Conservation (phyloP, 75 land plant genomes). For the Adiantum capillusveneris region DNA sequence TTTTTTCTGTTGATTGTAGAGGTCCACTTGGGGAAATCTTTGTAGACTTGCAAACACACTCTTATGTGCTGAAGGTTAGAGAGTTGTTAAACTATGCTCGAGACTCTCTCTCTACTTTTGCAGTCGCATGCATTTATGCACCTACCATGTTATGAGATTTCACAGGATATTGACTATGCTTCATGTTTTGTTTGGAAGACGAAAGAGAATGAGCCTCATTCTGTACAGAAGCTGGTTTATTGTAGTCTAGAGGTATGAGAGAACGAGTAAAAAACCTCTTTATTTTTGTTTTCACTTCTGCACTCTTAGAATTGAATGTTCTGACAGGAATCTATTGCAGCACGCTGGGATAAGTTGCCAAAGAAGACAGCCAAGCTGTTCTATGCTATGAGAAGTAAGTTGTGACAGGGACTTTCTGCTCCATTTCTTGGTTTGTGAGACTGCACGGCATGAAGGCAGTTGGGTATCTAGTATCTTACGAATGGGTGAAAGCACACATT, state of each 20-base stretch:
- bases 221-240: conserved; percentile 37
- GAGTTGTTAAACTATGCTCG: no score
- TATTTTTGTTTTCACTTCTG: background rate
- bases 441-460: no score
- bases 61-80: conserved; percentile 47
- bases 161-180: no score
- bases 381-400: conserved; percentile 81
- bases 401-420: background rate
- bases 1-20: conserved; percentile 85
- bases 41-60: conserved; percentile 79
- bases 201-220: conserved; percentile 30
- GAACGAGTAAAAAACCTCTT: no score
- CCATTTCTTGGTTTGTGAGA: no score
- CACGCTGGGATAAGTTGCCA: conserved; percentile 71
- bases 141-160: no score
- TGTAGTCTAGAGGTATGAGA: conserved; percentile 71
- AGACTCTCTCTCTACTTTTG: no score
- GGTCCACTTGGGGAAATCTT: conserved; percentile 87
- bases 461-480: no score
- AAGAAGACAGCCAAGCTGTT: conserved; percentile 61
- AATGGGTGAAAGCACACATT: no score
- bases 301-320: background rate
- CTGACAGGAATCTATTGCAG: conserved; percentile 56
- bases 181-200: background rate
- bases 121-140: no score